phyloP scores from a whole-genome alignment of 805 yeast species.

The Wickerhamiella brachini region DNA sequence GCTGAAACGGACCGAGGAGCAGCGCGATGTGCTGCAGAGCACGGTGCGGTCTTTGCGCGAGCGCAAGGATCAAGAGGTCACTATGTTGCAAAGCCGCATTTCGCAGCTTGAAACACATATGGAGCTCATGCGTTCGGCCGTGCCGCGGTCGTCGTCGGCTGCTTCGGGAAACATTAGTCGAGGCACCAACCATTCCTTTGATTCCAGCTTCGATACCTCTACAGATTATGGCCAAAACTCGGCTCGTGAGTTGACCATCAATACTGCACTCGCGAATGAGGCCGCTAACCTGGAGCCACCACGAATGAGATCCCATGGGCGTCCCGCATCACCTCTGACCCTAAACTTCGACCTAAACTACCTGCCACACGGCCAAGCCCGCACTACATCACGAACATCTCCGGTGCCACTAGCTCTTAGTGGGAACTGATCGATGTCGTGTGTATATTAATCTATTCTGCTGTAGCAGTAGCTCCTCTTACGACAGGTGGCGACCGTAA shows the following conservation, averaged over 20 bases:
- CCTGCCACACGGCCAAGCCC: neutral
- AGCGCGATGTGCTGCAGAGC: constrained; percentile 28
- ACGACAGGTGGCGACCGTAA: too few species aligned
- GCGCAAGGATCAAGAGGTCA: constrained; percentile 26
- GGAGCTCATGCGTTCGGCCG: constrained; percentile 9
- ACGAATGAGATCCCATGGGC: constrained; percentile 3
- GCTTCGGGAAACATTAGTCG: neutral
- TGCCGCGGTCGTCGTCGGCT: neutral
- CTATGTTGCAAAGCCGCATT: constrained; percentile 19
- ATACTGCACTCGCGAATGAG: neutral
- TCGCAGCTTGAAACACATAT: constrained; percentile 19
- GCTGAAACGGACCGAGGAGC: constrained; percentile 23
- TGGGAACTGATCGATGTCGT: neutral
- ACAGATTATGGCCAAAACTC: neutral
- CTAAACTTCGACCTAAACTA: constrained; percentile 6
- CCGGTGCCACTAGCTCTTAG: constrained; percentile 8
- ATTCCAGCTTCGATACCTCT: neutral
- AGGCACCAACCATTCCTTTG: neutral
- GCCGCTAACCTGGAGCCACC: constrained; percentile 5
- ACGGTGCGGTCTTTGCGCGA: constrained; percentile 29
- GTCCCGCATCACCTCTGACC: constrained; percentile 9
- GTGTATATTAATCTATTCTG: neutral
- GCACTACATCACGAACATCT: constrained; percentile 4
- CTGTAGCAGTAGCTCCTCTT: neutral
- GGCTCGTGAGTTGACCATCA: neutral